phyloP scores from a whole-genome alignment of 78 protist species.

The Salpingoeca rosetta region DNA sequence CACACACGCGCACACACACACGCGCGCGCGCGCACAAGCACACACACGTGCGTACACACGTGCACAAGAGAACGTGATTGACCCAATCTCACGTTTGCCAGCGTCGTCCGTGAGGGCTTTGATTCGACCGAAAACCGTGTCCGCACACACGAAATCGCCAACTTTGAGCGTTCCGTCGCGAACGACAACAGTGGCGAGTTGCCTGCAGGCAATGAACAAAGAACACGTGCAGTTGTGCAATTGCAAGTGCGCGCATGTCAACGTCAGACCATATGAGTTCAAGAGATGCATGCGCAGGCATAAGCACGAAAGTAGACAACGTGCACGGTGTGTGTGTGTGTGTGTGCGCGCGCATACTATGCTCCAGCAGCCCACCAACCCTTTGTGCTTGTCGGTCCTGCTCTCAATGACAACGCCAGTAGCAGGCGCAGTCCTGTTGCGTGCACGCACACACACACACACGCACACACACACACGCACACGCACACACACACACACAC shows the following conservation, averaged over 20 bases:
- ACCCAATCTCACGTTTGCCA: background rate
- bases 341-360: background rate
- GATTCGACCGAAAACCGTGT: background rate
- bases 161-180: background rate
- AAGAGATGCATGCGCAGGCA: background rate
- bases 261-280: background rate
- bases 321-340: too few relatives aligned
- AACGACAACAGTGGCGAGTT: background rate
- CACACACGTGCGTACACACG: background rate
- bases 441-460: too few relatives aligned
- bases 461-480: too few relatives aligned
- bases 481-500: too few relatives aligned
- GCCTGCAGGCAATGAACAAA: background rate
- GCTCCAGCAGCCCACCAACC: background rate
- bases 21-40: background rate
- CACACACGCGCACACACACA: too few relatives aligned
- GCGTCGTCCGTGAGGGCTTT: background rate
- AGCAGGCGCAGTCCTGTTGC: background rate
- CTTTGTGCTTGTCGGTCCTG: background rate
- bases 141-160: background rate
- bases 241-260: too few relatives aligned
- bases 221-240: too few relatives aligned
- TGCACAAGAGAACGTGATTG: background rate
- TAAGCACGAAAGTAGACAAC: background rate
- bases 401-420: slow-evolving; percentile 28